These are phyloP conservation scores for Peterozyma xylosa DNA, from an alignment of 805 yeast species.

Conservation along the genomic window DNA sequence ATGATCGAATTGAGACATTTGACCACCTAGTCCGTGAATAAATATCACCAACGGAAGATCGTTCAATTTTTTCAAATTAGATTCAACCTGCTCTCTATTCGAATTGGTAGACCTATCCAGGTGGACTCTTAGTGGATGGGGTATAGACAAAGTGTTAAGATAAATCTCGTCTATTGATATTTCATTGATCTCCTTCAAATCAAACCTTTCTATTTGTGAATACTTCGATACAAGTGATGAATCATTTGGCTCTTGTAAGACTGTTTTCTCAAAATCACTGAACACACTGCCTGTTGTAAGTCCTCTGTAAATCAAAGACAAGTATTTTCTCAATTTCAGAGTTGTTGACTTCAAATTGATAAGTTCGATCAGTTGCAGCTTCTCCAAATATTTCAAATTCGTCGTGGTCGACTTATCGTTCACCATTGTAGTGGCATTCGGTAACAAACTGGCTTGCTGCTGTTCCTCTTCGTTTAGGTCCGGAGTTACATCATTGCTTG, in stretches of 20 bases:
- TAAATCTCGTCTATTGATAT: constrained; percentile 21
- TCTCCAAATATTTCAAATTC: constrained; percentile 2
- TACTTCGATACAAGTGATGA: constrained; percentile 46
- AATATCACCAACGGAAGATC: constrained; percentile 56
- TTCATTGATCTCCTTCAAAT: constrained; percentile 18
- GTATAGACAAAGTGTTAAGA: constrained; percentile 35
- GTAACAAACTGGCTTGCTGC: too few relatives aligned
- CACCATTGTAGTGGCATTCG: too few relatives aligned
- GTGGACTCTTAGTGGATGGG: constrained; percentile 39
- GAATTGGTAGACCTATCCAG: constrained; percentile 17
- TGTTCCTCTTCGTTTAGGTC: too few relatives aligned
- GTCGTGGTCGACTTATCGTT: too few relatives aligned
- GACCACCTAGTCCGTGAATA: constrained; percentile 90
- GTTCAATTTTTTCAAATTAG: constrained; percentile 24
- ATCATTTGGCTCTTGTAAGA: constrained; percentile 44
- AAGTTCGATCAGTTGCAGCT: constrained; percentile 1
- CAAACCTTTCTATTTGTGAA: constrained; percentile 28
- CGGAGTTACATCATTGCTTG: too few relatives aligned
- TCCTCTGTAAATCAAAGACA: neutral
- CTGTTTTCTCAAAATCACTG: constrained; percentile 32
- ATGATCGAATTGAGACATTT: constrained; percentile 76
- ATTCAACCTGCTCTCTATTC: neutral
- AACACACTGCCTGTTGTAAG: constrained; percentile 11
- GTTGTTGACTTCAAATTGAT: neutral
- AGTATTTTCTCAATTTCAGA: neutral